Evolutionary conservation across 345 rosid genomes (phyloP).

Genomic region (Gossypium raimondii): DNA sequence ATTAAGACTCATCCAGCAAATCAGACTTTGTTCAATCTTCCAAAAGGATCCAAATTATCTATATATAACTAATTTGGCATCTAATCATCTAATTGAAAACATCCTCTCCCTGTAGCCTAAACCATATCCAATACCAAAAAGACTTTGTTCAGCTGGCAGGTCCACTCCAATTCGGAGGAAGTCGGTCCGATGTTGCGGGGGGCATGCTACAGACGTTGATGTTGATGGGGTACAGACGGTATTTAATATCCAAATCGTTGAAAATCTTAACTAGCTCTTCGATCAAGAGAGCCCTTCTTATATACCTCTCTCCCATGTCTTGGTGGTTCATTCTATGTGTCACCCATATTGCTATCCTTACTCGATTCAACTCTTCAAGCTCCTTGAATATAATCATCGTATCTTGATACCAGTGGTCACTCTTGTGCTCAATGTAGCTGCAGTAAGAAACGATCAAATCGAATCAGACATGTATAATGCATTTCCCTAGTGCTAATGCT

Average conservation of each 20-base stretch:
- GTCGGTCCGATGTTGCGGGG: slow-evolving; percentile 25
- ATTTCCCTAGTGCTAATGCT: not conserved
- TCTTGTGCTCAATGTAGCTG: slow-evolving; percentile 61
- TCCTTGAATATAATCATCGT: slow-evolving; percentile 63
- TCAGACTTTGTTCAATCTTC: not conserved
- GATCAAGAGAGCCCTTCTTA: slow-evolving; percentile 52
- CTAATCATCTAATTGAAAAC: not conserved
- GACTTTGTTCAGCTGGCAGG: slow-evolving; percentile 9
- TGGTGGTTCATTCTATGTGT: slow-evolving; percentile 77
- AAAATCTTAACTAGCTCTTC: slow-evolving; percentile 74
- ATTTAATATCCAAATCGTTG: slow-evolving; percentile 67
- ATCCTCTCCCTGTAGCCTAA: not conserved
- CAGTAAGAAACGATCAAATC: not conserved
- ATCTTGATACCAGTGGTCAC: slow-evolving; percentile 66
- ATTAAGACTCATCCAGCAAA: not conserved
- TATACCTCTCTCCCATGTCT: slow-evolving; percentile 65
- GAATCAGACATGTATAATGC: not conserved
- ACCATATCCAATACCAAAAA: not conserved
- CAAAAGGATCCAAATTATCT: not conserved
- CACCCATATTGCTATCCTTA: slow-evolving; percentile 66
- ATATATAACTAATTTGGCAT: not conserved
- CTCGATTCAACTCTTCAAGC: slow-evolving; percentile 46
- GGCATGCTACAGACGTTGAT: slow-evolving; percentile 59
- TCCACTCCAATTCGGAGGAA: slow-evolving; percentile 34
- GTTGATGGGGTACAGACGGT: slow-evolving; percentile 59